Evolutionary conservation across 768 basidiomycete genomes (phyloP).

Genomic region (Podaxis sp.): DNA sequence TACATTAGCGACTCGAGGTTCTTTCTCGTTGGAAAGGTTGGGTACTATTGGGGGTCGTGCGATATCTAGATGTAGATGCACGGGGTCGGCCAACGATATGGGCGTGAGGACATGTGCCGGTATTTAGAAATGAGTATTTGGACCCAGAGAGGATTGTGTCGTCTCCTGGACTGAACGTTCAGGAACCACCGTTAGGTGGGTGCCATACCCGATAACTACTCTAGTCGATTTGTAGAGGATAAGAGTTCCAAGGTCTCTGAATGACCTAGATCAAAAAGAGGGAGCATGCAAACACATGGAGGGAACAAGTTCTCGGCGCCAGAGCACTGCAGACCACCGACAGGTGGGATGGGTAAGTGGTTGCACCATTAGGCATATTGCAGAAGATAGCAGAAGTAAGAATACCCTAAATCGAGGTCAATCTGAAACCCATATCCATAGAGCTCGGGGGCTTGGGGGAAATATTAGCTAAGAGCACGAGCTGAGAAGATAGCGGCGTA

Average conservation of each 20-base stretch:
- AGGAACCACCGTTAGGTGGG: slow-evolving; percentile 64
- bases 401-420: too few relatives aligned
- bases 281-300: too few relatives aligned
- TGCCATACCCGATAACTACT: slow-evolving; percentile 91
- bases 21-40: slow-evolving; percentile 81
- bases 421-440: too few relatives aligned
- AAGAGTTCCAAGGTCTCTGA: slow-evolving; percentile 35
- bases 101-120: slow-evolving; percentile 35
- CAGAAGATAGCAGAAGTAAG: too few relatives aligned
- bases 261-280: too few relatives aligned
- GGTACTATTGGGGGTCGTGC: slow-evolving; percentile 33
- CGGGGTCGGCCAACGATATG: not conserved
- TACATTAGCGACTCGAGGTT: slow-evolving; percentile 61
- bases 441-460: too few relatives aligned
- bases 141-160: slow-evolving; percentile 80
- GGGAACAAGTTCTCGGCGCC: too few relatives aligned
- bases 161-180: slow-evolving; percentile 80
- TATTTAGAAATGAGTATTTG: slow-evolving; percentile 80
- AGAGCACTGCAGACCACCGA: too few relatives aligned
- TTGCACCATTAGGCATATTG: too few relatives aligned
- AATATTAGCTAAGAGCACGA: too few relatives aligned
- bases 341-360: too few relatives aligned
- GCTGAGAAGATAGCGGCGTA: too few relatives aligned
- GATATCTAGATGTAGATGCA: slow-evolving; percentile 44
- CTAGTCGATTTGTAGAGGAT: slow-evolving; percentile 57